phyloP scores from a whole-genome alignment of 75 land plant genomes.

The Chamaecyparis obtusa region DNA sequence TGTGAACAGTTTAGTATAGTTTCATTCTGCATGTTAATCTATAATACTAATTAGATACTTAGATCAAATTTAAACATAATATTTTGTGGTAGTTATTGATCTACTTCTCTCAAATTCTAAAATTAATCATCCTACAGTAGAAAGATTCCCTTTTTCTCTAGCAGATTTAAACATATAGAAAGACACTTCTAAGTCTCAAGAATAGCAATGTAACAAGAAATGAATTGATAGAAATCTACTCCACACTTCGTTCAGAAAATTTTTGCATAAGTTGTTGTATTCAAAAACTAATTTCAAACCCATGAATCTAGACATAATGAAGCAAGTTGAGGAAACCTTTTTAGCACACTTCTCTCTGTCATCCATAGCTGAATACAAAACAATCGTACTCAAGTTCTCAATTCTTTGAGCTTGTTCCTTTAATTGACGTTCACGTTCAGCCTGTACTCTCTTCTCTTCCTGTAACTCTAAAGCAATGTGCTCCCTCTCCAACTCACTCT shows the following conservation, averaged over 20 bases:
- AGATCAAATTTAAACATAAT: neutral
- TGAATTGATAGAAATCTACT: neutral
- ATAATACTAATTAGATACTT: neutral
- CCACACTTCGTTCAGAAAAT: neutral
- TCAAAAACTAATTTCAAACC: neutral
- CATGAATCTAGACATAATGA: neutral
- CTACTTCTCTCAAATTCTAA: neutral
- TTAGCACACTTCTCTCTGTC: conserved; percentile 44
- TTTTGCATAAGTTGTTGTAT: neutral
- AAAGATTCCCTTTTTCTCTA: neutral
- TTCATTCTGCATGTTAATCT: neutral
- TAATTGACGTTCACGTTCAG: conserved; percentile 68
- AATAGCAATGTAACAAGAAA: neutral
- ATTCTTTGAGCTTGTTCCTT: conserved; percentile 84
- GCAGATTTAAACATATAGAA: neutral
- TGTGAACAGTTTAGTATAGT: neutral
- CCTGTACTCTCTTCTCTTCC: conserved; percentile 86
- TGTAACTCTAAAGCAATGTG: conserved; percentile 89
- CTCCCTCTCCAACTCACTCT: conserved; percentile 95
- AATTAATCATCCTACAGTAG: neutral
- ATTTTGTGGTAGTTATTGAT: neutral
- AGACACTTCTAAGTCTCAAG: neutral
- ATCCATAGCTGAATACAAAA: conserved; percentile 75
- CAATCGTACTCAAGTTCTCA: conserved; percentile 87
- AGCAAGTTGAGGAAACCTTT: conserved; percentile 49